phyloP scores from a whole-genome alignment of 2,329 filamentous ascomycete species.

The Hypoxylon sp. region DNA sequence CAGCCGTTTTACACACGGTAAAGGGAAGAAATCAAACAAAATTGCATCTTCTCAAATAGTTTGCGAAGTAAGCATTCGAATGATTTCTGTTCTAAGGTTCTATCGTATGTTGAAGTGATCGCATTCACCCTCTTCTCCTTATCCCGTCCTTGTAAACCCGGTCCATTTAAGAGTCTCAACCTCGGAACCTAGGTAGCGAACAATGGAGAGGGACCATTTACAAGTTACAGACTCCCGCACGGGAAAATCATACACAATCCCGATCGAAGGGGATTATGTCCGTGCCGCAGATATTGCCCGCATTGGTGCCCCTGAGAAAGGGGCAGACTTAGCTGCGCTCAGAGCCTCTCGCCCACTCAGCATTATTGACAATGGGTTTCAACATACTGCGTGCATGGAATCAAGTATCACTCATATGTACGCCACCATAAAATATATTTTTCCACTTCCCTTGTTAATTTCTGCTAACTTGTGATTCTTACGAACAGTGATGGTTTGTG shows the following conservation, averaged over 20 bases:
- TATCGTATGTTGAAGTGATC: conserved; percentile 24
- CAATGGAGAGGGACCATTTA: conserved; percentile 46
- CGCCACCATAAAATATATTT: conserved; percentile 7
- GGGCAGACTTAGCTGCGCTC: conserved; percentile 17
- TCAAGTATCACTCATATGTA: conserved; percentile 51
- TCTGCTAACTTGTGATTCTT: conserved; percentile 7
- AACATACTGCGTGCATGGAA: conserved; percentile 51
- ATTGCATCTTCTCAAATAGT: conserved; percentile 29
- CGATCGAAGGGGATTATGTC: conserved; percentile 47
- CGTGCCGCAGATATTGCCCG: conserved; percentile 45
- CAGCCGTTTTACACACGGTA: conserved; percentile 9
- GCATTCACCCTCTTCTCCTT: conserved; percentile 4
- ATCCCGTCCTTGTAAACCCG: neutral
- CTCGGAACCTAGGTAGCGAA: conserved; percentile 4
- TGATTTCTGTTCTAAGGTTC: conserved; percentile 13
- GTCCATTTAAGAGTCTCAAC: neutral
- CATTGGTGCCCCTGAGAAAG: conserved; percentile 41
- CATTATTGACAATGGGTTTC: conserved; percentile 48
- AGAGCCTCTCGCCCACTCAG: conserved; percentile 41
- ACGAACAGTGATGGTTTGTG: conserved; percentile 46
- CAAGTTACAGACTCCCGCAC: conserved; percentile 50
- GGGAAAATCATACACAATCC: conserved; percentile 49
- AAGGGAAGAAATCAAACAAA: neutral
- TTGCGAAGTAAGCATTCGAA: conserved; percentile 26
- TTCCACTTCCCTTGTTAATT: neutral